Percentiles rank a stretch among this genome's conserved stretches.
phyloP scores from a whole-genome alignment of 345 rosid species.

The Cardiospermum halicacabum region DNA sequence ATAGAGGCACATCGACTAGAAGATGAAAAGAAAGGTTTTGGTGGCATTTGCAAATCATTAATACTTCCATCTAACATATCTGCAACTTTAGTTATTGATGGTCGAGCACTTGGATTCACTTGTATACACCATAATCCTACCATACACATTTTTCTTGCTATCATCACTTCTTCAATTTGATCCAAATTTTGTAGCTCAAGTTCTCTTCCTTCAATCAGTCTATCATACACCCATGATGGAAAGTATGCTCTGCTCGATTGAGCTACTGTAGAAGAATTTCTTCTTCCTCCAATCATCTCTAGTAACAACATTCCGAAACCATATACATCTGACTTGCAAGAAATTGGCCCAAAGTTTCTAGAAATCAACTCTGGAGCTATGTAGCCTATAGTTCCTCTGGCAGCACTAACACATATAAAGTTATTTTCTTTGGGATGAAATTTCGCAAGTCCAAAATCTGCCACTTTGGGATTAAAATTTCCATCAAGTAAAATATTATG shows the following conservation, averaged over 20 bases:
- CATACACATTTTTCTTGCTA: background rate
- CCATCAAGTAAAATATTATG: background rate
- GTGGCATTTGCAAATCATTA: background rate
- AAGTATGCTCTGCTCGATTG: background rate
- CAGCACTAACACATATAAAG: constrained; percentile 8
- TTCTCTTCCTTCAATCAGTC: constrained; percentile 19
- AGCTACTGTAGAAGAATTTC: background rate
- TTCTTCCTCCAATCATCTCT: background rate
- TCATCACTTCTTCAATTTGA: background rate
- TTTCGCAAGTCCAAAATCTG: constrained; percentile 28
- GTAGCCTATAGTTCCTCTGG: constrained; percentile 14
- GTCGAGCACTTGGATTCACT: background rate
- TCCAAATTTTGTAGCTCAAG: background rate
- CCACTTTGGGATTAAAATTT: constrained; percentile 20
- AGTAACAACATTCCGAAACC: background rate
- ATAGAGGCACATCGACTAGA: background rate
- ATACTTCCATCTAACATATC: background rate
- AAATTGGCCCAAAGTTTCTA: background rate
- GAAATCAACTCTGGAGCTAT: background rate
- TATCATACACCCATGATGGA: constrained; percentile 21
- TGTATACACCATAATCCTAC: background rate
- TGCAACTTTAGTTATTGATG: background rate
- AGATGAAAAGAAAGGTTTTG: background rate
- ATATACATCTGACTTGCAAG: background rate
- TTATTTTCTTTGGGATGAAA: constrained; percentile 14